A percentile compares a stretch with the other conserved stretches of the same genome.
These are phyloP conservation scores for Zymoseptoria ardabiliae DNA, from an alignment of 2,329 filamentous ascomycete genomes.

Conservation along the genomic window DNA sequence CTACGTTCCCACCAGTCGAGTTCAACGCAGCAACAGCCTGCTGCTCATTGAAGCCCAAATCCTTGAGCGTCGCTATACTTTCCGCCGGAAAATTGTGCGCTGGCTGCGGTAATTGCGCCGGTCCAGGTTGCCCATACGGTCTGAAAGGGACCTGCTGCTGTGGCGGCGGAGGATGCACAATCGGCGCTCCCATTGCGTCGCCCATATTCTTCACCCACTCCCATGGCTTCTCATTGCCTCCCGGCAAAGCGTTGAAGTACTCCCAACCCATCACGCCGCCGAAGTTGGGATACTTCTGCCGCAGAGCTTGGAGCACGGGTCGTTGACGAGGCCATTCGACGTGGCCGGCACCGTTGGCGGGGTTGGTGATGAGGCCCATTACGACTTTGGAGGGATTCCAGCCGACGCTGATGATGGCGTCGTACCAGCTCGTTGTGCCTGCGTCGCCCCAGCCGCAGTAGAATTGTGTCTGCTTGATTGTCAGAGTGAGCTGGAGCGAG, in stretches of 20 bases:
- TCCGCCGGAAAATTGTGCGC: conserved; percentile 35
- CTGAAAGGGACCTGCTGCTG: conserved; percentile 26
- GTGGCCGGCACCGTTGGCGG: conserved; percentile 53
- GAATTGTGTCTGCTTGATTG: conserved; percentile 55
- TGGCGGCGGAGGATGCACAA: conserved; percentile 12
- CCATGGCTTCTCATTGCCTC: conserved; percentile 58
- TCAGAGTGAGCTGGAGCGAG: conserved; percentile 3
- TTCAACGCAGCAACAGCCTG: conserved; percentile 44
- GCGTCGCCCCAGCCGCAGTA: conserved; percentile 84
- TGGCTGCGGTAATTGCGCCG: conserved; percentile 26
- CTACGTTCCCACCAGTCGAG: conserved; percentile 43
- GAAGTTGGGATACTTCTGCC: conserved; percentile 58
- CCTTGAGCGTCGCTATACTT: conserved; percentile 36
- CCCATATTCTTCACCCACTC: conserved; percentile 70
- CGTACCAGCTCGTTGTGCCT: conserved; percentile 44
- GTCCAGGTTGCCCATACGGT: conserved; percentile 21
- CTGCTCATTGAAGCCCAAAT: conserved; percentile 39
- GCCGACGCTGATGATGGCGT: conserved; percentile 52
- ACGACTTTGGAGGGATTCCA: conserved; percentile 70
- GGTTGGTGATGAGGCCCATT: conserved; percentile 72
- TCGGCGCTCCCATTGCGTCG: conserved; percentile 26
- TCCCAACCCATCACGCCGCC: conserved; percentile 95
- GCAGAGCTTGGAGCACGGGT: conserved; percentile 50
- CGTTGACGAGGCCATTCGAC: conserved; percentile 53
- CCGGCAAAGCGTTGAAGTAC: conserved; percentile 76